These are phyloP conservation scores for Kalanchoe fedtschenkoi DNA, from an alignment of 164 flowering plant genomes.

Conservation along the genomic window DNA sequence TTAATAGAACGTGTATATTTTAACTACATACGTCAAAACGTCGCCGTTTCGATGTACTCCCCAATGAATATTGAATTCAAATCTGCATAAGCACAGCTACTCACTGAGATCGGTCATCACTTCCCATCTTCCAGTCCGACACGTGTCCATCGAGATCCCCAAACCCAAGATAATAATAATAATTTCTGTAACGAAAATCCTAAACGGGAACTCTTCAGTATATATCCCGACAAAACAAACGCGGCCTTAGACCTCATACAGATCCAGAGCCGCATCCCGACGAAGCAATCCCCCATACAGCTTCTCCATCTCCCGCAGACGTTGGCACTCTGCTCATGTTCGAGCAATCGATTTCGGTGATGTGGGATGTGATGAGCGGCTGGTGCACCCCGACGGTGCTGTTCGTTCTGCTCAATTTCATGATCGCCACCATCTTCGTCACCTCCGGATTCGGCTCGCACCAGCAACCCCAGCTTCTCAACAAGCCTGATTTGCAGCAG, in stretches of 20 bases:
- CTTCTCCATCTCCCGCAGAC: too few relatives aligned
- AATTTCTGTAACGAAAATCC: neutral
- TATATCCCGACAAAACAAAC: neutral
- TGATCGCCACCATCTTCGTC: conserved; percentile 3
- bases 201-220: neutral
- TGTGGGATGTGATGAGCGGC: neutral
- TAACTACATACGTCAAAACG: too few relatives aligned
- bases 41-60: neutral
- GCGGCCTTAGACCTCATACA: neutral
- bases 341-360: too few relatives aligned
- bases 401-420: conserved; percentile 1
- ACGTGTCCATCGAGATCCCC: neutral
- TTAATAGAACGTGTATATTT: too few relatives aligned
- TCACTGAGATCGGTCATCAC: neutral
- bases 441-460: neutral
- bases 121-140: neutral
- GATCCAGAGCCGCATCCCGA: neutral
- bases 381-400: neutral
- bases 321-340: too few relatives aligned
- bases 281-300: too few relatives aligned
- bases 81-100: neutral
- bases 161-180: too few relatives aligned
- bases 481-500: neutral
- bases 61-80: neutral
- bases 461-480: neutral